Evolutionary conservation across 306 rosid genomes (phyloP).

Genomic region (Begonia peltatifolia): DNA sequence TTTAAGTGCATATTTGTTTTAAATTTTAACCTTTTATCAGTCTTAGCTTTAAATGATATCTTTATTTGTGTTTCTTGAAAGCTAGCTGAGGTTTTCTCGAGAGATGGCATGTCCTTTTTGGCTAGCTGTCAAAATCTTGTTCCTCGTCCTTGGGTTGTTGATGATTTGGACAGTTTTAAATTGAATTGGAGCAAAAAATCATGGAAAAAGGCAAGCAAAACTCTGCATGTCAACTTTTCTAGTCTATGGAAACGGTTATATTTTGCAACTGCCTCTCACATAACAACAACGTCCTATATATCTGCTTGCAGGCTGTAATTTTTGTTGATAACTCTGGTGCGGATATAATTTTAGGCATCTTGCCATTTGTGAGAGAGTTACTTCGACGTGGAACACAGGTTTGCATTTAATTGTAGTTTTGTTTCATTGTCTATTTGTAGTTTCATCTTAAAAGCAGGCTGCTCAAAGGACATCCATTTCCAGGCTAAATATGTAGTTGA

Average conservation of each 20-base stretch:
- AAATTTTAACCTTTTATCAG: too few relatives aligned
- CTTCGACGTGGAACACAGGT: slow-evolving; percentile 85
- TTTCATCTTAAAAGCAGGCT: too few relatives aligned
- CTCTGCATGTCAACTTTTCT: not conserved
- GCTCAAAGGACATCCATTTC: too few relatives aligned
- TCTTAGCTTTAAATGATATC: too few relatives aligned
- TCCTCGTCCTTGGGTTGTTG: slow-evolving; percentile 96
- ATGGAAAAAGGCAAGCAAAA: slow-evolving; percentile 74
- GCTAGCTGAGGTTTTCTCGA: slow-evolving; percentile 93
- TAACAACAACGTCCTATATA: slow-evolving; percentile 14
- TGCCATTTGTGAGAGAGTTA: slow-evolving; percentile 93
- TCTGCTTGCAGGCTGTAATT: slow-evolving; percentile 53
- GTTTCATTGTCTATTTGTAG: not conserved
- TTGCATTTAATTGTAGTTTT: slow-evolving; percentile 14
- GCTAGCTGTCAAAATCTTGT: slow-evolving; percentile 86
- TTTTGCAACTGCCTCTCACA: slow-evolving; percentile 3
- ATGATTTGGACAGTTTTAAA: slow-evolving; percentile 76
- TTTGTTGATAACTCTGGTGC: slow-evolving; percentile 99
- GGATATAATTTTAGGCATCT: slow-evolving; percentile 80
- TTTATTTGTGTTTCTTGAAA: slow-evolving; percentile 28
- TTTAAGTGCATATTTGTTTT: too few relatives aligned
- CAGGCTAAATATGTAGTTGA: too few relatives aligned
- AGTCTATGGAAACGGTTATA: not conserved
- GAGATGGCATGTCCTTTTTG: slow-evolving; percentile 88
- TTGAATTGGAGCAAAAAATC: slow-evolving; percentile 65